Base-by-base conservation (phyloP, 108 stramenopile genomes). In the Asterionellopsis glacialis region DNA sequence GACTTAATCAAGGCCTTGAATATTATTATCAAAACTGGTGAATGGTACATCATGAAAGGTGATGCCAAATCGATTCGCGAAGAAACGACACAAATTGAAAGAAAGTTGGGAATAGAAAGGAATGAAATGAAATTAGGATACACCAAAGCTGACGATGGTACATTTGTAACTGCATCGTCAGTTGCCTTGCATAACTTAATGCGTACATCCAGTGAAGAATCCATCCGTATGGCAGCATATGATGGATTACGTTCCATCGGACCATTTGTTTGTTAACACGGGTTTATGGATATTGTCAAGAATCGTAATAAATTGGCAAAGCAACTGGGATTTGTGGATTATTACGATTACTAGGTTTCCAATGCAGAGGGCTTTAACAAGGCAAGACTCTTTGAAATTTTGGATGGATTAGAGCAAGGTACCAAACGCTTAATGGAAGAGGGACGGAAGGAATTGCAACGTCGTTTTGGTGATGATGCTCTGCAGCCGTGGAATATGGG, bases 351-450 rank as follows among this genome's bases (percentile, higher is more conserved):
- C 69, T 79, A 78, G 55, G 87, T 88, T 0, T 69, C 80, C 11
- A 80, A 82, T 44, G 78, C 87, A 15, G 87, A 88, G 57, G 87
- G 83, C 45, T 84, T 88, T 67, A 70, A 71, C 19, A 88, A 88
- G 60, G 19, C 62, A 5, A 73, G 59, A 16, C 62, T 88, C 13
- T 88, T 88, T 64, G 80, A 83, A 41, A 84, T 84, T 16, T 61
- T 88, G 59, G 83, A 88, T 55, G 73, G 70, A 0, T 53, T 88
- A 16, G 83, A 84, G 57, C 38, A 69, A 38, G 87, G 74, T 15
- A 84, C 87, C 1, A 63, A 81, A 11, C 72, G 80, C 1, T 55
- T 84, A 10, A 77, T 82, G 78, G 76, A 74, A 40, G 50, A 55
- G 16, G 81, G 83, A 6, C 65, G 72, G 39, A 63, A 78, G 59